Percentiles rank a stretch among this genome's conserved stretches.
Conservation (phyloP, 108 stramenopile species). For the Skeletonema marinoi region DNA sequence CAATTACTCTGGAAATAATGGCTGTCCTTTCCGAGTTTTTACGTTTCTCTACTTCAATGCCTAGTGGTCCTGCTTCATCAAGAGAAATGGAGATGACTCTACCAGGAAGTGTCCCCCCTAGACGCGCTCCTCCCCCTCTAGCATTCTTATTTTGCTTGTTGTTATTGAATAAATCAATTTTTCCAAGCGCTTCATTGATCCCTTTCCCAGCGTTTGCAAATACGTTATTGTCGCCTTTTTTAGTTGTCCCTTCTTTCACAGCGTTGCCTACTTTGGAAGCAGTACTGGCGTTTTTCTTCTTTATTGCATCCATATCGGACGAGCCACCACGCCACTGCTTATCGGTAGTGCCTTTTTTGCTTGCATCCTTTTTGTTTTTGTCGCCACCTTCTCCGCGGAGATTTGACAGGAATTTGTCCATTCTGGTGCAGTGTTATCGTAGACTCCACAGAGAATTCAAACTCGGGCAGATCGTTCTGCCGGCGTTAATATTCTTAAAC, state of each 20-base stretch:
- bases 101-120: constrained; percentile 71
- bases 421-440: not conserved
- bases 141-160: constrained; percentile 25
- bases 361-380: constrained; percentile 35
- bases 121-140: constrained; percentile 55
- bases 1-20: constrained; percentile 60
- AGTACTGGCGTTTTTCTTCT: constrained; percentile 12
- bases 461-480: no score
- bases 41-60: constrained; percentile 61
- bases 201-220: constrained; percentile 49
- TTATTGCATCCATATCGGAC: constrained; percentile 31
- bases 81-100: constrained; percentile 52
- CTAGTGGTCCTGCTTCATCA: constrained; percentile 62
- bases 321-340: constrained; percentile 27
- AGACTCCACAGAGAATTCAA: no score
- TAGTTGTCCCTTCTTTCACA: not conserved
- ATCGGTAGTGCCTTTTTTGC: constrained; percentile 8
- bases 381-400: constrained; percentile 29
- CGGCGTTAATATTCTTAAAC: no score
- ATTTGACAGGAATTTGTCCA: constrained; percentile 47
- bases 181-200: constrained; percentile 38
- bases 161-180: constrained; percentile 30
- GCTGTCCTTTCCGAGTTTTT: constrained; percentile 53
- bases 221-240: constrained; percentile 15
- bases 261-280: constrained; percentile 8